These are phyloP conservation scores for Blechomonas ayalai DNA, from an alignment of 208 protist species.

Conservation along the genomic window DNA sequence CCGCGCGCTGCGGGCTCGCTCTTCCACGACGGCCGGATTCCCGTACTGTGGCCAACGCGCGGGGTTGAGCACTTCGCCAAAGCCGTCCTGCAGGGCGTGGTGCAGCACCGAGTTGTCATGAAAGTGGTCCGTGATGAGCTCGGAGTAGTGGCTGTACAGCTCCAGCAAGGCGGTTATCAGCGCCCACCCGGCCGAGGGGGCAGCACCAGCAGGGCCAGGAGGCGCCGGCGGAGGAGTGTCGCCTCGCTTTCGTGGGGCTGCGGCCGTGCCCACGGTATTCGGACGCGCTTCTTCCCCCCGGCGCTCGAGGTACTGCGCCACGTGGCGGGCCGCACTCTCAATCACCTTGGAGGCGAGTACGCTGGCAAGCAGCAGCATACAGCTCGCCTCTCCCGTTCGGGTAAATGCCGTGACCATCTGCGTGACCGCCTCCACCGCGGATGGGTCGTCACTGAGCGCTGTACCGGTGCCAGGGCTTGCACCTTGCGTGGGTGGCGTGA, in stretches of 20 bases:
- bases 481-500: too few species aligned
- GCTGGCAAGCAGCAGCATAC: slow-evolving; percentile 35
- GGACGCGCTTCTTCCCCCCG: not conserved
- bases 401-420: slow-evolving; percentile 31
- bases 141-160: slow-evolving; percentile 15
- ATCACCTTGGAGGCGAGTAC: slow-evolving; percentile 48
- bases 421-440: slow-evolving; percentile 12
- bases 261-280: not conserved
- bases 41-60: slow-evolving; percentile 32
- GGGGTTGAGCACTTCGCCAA: slow-evolving; percentile 42
- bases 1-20: slow-evolving; percentile 13
- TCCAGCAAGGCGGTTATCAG: slow-evolving; percentile 21
- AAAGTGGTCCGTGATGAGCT: slow-evolving; percentile 34
- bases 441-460: too few species aligned
- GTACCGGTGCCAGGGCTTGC: too few species aligned
- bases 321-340: slow-evolving; percentile 11
- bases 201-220: not conserved
- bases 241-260: not conserved
- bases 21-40: slow-evolving; percentile 11
- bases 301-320: slow-evolving; percentile 17
- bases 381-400: slow-evolving; percentile 30
- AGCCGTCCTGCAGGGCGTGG: slow-evolving; percentile 28
- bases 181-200: slow-evolving; percentile 5
- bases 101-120: slow-evolving; percentile 20
- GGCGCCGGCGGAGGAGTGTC: not conserved